Conservation (phyloP, 106 monocot species). For the Narthecium ossifragum region DNA sequence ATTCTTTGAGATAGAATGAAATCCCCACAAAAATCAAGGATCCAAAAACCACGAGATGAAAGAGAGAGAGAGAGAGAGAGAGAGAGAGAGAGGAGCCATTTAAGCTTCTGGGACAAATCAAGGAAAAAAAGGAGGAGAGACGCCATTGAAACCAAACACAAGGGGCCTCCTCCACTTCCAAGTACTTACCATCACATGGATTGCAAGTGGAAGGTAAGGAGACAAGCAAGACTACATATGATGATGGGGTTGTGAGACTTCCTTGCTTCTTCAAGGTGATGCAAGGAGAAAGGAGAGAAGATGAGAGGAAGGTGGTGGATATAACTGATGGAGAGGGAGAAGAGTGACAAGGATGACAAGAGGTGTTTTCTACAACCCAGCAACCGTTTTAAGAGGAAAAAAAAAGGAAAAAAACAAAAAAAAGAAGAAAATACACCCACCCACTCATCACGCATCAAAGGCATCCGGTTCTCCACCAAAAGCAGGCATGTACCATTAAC, state of each 20-base stretch:
- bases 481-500: slow-evolving; percentile 20
- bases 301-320: not conserved
- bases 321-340: not conserved
- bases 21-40: not conserved
- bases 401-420: slow-evolving; percentile 8
- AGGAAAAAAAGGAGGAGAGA: not conserved
- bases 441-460: slow-evolving; percentile 34
- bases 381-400: slow-evolving; percentile 4
- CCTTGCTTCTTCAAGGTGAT: not conserved
- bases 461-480: slow-evolving; percentile 53
- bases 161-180: not conserved
- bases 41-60: not conserved
- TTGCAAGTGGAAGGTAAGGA: not conserved
- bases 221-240: not conserved
- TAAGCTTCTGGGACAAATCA: no score
- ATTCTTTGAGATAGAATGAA: no score
- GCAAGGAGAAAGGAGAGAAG: not conserved
- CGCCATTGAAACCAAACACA: slow-evolving; percentile 1
- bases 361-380: not conserved
- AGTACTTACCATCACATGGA: slow-evolving; percentile 16
- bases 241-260: not conserved
- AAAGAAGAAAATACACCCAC: slow-evolving; percentile 25
- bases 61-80: not conserved
- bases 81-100: not conserved
- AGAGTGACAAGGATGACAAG: slow-evolving; percentile 2